Evolutionary conservation across 805 yeast genomes (phyloP), one percentile per base, ranked within the genome.

Genomic region (Starmera amethionina): DNA sequence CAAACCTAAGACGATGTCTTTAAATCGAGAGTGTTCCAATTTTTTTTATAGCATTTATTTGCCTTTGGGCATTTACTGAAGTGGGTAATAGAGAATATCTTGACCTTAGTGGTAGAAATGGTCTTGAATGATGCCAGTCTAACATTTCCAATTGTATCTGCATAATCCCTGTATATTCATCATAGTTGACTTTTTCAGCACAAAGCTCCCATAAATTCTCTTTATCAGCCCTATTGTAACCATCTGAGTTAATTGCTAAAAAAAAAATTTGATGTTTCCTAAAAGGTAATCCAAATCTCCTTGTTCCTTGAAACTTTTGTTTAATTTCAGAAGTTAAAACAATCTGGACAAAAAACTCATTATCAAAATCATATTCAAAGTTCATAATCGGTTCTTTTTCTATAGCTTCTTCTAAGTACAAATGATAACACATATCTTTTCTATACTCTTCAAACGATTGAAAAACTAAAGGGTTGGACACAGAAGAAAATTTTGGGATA

Each of bases 1-100:
- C 41, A 74, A 68, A 5, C 82, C 83, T 38, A 77, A 51, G 15
- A 77, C 55, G 69, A 76, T 66, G 39, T 68, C 68, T 39, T 68
- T 64, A 47, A 77, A 77, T 39, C 63, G 70, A 7, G 68, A 65
- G 52, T 77, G 75, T 36, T 67, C 67, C 30, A 80, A 65, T 36
- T 74, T 65, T 2, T 16, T 74, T 65, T 84, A 81, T 81, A 1
- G 88, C 82, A 47, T 73, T 70, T 53, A 81, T 63, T 5, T 78
- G 77, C 56, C 88, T 63, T 34, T 75, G 70, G 6, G 77, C 73
- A 3, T 82, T 81, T 5, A 75, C 73, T 8, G 82, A 74, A 15
- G 78, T 76, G 0, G 87, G 86, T 38, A 81, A 51, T 10, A 82
- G 52, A 30, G 64, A 62, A 31, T 64, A 51, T 13, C 51, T 45